Percentiles rank a stretch among this genome's conserved stretches.
These are phyloP conservation scores for Sechiopsis laciniata DNA, from an alignment of 306 rosid species.

Conservation along the genomic window DNA sequence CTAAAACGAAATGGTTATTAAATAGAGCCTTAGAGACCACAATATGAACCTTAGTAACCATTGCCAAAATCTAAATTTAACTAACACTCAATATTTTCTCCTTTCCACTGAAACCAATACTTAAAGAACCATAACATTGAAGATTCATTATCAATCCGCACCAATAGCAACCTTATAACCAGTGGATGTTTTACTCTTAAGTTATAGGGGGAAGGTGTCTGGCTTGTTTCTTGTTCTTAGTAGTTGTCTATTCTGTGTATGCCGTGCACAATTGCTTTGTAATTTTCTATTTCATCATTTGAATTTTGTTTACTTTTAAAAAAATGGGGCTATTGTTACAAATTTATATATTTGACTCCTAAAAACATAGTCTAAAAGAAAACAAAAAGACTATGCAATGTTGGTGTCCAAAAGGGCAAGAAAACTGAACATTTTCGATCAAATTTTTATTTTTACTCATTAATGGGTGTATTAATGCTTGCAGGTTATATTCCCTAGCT, in stretches of 20 bases:
- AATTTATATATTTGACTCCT: background rate
- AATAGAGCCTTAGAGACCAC: too few species aligned
- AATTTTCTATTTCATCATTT: too few species aligned
- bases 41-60: too few species aligned
- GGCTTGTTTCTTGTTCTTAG: too few species aligned
- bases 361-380: background rate
- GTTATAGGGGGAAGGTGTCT: too few species aligned
- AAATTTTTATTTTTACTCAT: background rate
- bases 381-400: background rate
- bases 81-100: background rate
- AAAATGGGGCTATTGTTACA: background rate
- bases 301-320: too few species aligned
- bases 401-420: background rate
- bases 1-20: too few species aligned
- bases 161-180: background rate
- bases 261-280: too few species aligned
- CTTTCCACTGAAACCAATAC: background rate
- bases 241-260: too few species aligned
- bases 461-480: slow-evolving; percentile 5
- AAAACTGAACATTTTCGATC: background rate
- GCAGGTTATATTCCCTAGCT: slow-evolving; percentile 88
- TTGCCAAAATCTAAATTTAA: background rate
- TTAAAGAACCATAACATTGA: too few species aligned
- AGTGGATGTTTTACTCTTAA: too few species aligned
- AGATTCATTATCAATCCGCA: background rate